phyloP scores from a whole-genome alignment of 352 stramenopile genomes.

The Globisporangium spiculum region DNA sequence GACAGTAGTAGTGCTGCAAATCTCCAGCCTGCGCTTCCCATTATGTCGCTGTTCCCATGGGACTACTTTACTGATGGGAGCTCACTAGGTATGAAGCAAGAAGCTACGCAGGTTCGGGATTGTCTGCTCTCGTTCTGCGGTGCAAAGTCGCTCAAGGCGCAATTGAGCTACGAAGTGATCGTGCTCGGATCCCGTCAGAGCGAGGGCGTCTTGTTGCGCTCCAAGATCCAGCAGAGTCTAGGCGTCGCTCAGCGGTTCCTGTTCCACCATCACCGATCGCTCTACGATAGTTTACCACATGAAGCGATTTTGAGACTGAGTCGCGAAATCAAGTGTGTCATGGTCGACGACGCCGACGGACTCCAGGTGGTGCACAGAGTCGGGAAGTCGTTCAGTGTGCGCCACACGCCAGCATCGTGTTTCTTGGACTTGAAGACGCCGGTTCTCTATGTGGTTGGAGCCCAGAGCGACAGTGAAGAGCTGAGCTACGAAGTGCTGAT shows the following conservation, averaged over 20 bases:
- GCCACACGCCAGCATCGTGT: constrained; percentile 27
- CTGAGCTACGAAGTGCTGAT: constrained; percentile 48
- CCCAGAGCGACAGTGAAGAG: constrained; percentile 27
- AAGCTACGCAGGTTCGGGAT: constrained; percentile 16
- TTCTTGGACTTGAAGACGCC: constrained; percentile 41
- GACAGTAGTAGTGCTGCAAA: background rate
- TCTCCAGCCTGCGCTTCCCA: constrained; percentile 16
- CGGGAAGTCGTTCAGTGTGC: constrained; percentile 32
- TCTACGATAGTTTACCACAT: constrained; percentile 46
- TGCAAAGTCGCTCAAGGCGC: constrained; percentile 45
- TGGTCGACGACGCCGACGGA: constrained; percentile 38
- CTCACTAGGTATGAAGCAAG: constrained; percentile 1
- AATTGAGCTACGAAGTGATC: constrained; percentile 53
- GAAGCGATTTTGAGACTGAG: constrained; percentile 26
- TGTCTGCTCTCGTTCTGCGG: constrained; percentile 50
- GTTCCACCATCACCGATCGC: constrained; percentile 35
- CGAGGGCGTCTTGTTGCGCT: constrained; percentile 29
- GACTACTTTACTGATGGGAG: constrained; percentile 37
- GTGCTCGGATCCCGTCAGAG: constrained; percentile 31
- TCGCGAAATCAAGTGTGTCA: constrained; percentile 28
- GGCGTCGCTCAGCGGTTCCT: constrained; percentile 52
- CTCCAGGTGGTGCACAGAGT: constrained; percentile 61
- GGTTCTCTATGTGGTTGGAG: constrained; percentile 37
- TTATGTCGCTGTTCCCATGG: constrained; percentile 60
- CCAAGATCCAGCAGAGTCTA: constrained; percentile 24